Evolutionary conservation across 805 yeast genomes (phyloP), one percentile per base, ranked within the genome.

Genomic region (Metschnikowia gruessii): DNA sequence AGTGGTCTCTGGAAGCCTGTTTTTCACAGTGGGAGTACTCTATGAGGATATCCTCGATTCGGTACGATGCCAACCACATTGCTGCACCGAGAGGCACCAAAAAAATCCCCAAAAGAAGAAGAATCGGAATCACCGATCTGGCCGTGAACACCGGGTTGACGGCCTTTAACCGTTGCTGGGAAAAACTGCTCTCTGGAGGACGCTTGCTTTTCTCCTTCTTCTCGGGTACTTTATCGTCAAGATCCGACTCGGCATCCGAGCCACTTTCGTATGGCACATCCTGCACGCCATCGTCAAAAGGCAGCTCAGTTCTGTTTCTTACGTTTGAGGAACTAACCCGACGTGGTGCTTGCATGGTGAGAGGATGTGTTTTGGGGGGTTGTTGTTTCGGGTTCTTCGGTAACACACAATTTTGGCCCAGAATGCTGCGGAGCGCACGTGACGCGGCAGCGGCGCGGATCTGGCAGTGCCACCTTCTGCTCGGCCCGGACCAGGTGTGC

Each of bases 181-280:
- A 74, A 55, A 80, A 80, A 10, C 77, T 78, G 59, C 69, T 75
- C 48, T 76, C 84, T 40, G 80, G 81, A 12, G 94, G 94, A 61
- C 82, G 79, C 62, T 82, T 78, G 33, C 75, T 72, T 61, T 77
- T 80, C 38, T 68, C 72, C 49, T 72, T 72, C 31, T 63, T 66
- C 9, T 64, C 59, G 15, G 53, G 54, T 53, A 33, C 56, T 62
- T 77, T 43, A 68, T 78, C 58, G n/a, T 51, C 58, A 32, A 53
- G 57, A 12, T 76, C 81, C 12, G 77, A 69, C 4, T 70, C 57
- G 2, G 76, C 50, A 17, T 49, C 53, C 16, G 53, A 49, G 3
- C 46, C 54, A 34, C 52, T 52, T 9, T 35, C 44, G 12, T 40
- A 29, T 12, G n/a, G 47, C 11, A 31, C 4, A 13, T 43, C 42